Evolutionary conservation across 306 rosid species (phyloP), one percentile per base, ranked within the genome.

Genomic region (Malus orientalis): DNA sequence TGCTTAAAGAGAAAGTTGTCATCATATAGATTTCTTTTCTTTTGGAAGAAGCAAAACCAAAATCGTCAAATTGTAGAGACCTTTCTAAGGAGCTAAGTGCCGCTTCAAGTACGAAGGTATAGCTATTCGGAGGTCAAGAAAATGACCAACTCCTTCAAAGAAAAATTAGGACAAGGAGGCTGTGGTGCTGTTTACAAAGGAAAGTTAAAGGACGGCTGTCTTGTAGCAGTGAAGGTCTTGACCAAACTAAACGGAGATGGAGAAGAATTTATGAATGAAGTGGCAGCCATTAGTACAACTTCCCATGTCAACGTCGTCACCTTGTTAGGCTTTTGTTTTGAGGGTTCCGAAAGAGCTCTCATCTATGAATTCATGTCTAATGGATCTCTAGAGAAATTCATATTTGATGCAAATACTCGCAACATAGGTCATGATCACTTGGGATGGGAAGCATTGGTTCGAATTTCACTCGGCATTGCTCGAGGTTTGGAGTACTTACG

Each of bases 341-440:
- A 80, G 8, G 30, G 51, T 45, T 71, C 80, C 2, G 1, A 81
- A 16, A 77, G 45, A 25, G 84, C 80, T 19, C 57, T 86, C 32
- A 11, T 86, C 18, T 86, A 86, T 30, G 79, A 86, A 20, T 86
- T 69, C n/a, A 81, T 86, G 89, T 73, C 86, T 60, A 84, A 86
- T 59, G 87, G 86, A 11, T 86, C 89, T 2, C 79, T 86, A 4
- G 87, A 86, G 67, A 86, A 84, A 84, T 86, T 84, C 30, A 79
- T 86, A 45, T 79, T 61, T 64, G 77, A 79, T 57, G 55, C 74
- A 14, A 73, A 67, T 10, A 38, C 57, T 11, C 23, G 55, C 0
- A 29, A 33, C 1, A 49, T 23, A 4, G 33, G 54, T 74, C 53
- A 36, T 40, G 11, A 6, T 15, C 76, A 79, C 4, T 61, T 84